phyloP scores from a whole-genome alignment of 2,329 filamentous ascomycete species.

The Alternaria sp. region DNA sequence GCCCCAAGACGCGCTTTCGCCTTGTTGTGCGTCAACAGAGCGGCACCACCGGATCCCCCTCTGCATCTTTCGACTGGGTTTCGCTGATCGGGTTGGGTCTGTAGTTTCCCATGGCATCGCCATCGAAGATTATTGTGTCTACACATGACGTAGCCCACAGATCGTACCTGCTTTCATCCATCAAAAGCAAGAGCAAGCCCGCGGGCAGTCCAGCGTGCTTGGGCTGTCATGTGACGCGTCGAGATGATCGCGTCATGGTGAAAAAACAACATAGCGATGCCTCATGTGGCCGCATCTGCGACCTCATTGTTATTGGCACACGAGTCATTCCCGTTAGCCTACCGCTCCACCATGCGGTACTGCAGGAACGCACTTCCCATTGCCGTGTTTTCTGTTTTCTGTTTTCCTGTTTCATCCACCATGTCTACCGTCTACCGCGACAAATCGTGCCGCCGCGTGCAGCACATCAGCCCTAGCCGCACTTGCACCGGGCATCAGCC shows the following conservation, averaged over 20 bases:
- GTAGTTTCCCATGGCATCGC: conserved; percentile 5
- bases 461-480: conserved; percentile 19
- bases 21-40: conserved; percentile 2
- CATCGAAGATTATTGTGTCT: background rate
- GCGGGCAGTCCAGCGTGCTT: background rate
- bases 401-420: conserved; percentile 5
- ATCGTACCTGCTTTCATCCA: conserved; percentile 2
- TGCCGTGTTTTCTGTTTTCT: conserved; percentile 9
- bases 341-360: conserved; percentile 1
- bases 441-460: conserved; percentile 10
- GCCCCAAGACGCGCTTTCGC: conserved; percentile 7
- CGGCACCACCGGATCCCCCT: background rate
- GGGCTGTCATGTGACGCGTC: background rate
- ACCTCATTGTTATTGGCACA: conserved; percentile 5
- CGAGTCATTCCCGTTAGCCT: conserved; percentile 4
- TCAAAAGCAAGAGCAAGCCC: conserved; percentile 4
- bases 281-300: conserved; percentile 13
- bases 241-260: conserved; percentile 1
- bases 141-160: conserved; percentile 16
- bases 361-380: conserved; percentile 18
- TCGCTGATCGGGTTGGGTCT: conserved; percentile 5
- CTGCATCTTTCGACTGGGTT: conserved; percentile 1
- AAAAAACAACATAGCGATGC: conserved; percentile 10
- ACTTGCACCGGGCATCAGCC: conserved; percentile 17
- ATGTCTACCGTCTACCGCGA: background rate